Evolutionary conservation across 768 basidiomycete genomes (phyloP).

Genomic region (Podaxis rugospora): DNA sequence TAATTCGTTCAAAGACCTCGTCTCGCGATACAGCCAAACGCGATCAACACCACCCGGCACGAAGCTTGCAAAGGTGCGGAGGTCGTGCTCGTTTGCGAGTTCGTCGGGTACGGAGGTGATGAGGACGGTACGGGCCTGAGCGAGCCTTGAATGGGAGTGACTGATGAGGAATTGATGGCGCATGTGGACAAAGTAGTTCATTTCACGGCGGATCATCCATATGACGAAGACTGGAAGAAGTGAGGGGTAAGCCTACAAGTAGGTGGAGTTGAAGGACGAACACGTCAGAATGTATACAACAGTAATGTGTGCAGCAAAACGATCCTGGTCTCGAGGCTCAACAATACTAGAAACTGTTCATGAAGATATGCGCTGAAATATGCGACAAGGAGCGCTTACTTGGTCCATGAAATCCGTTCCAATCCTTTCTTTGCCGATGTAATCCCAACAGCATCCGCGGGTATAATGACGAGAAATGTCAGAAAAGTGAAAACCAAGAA

Average conservation of each 20-base stretch:
- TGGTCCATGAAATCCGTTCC: conserved; percentile 46
- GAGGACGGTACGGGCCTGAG: conserved; percentile 67
- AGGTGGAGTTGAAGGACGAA: conserved; percentile 22
- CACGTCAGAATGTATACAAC: conserved; percentile 47
- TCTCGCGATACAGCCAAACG: conserved; percentile 65
- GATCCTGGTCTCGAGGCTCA: conserved; percentile 29
- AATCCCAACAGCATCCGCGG: conserved; percentile 47
- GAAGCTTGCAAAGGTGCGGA: conserved; percentile 52
- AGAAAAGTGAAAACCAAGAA: conserved; percentile 49
- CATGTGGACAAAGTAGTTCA: conserved; percentile 51
- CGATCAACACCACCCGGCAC: conserved; percentile 66
- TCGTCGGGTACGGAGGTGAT: conserved; percentile 60
- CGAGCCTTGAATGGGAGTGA: conserved; percentile 50
- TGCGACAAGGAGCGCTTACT: conserved; percentile 28
- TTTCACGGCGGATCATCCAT: conserved; percentile 54
- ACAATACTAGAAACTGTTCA: conserved; percentile 26
- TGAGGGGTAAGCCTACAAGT: not conserved
- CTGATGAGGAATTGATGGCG: conserved; percentile 57
- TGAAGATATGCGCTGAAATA: not conserved
- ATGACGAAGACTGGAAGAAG: conserved; percentile 47
- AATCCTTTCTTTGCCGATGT: conserved; percentile 29
- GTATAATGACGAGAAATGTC: conserved; percentile 62
- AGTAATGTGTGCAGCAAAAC: conserved; percentile 55
- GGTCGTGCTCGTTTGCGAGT: conserved; percentile 40
- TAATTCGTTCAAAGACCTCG: conserved; percentile 35